phyloP scores from a whole-genome alignment of 495 filamentous ascomycete species.

The Hypoxylon crocopeplum region DNA sequence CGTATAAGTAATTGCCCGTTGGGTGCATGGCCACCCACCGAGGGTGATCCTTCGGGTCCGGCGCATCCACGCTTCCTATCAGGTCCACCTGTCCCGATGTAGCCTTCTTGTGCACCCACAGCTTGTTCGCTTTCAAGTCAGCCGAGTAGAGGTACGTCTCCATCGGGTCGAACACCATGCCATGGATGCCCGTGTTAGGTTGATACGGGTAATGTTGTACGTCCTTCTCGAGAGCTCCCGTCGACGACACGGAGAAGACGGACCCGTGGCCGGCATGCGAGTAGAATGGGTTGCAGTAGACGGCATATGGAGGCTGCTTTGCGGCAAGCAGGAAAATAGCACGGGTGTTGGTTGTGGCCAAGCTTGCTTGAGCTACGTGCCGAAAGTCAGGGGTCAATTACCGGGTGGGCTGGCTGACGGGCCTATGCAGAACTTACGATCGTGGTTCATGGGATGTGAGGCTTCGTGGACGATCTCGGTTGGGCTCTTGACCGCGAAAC shows the following conservation, averaged over 20 bases:
- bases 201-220: constrained; percentile 82
- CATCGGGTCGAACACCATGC: constrained; percentile 85
- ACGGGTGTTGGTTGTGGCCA: constrained; percentile 75
- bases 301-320: constrained; percentile 74
- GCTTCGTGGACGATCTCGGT: constrained; percentile 77
- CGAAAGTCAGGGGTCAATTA: constrained; percentile 22
- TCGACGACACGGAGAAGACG: constrained; percentile 70
- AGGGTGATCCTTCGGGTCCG: constrained; percentile 73
- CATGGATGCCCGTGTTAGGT: constrained; percentile 78
- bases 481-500: constrained; percentile 76
- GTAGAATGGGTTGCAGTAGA: constrained; percentile 90
- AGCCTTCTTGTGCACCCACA: constrained; percentile 81
- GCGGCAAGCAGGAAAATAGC: constrained; percentile 87
- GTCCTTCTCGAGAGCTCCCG: constrained; percentile 69
- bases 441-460: constrained; percentile 70
- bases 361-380: constrained; percentile 66
- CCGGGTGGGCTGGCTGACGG: constrained; percentile 7
- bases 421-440: constrained; percentile 48
- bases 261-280: constrained; percentile 80
- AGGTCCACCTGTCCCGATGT: constrained; percentile 69
- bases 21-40: constrained; percentile 85
- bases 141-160: constrained; percentile 88
- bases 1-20: constrained; percentile 77
- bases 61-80: constrained; percentile 74
- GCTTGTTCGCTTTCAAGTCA: constrained; percentile 82